Base-by-base conservation (phyloP, 78 protist genomes). In the Cavenderia fasciculata region DNA sequence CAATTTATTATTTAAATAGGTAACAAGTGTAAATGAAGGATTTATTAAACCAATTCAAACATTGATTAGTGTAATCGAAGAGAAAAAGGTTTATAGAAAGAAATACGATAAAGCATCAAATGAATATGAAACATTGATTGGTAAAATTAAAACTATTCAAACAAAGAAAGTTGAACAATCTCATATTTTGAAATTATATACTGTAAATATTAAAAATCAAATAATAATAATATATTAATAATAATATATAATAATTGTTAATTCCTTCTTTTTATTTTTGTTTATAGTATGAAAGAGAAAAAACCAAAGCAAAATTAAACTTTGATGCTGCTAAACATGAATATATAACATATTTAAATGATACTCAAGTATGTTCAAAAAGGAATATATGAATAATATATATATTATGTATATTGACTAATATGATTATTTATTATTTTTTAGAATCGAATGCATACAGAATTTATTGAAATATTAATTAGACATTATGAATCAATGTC, bases 121-220 rank as follows among this genome's bases (percentile, higher is more conserved):
- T 25, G 90, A 82, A 29, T 82, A 68, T 56, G 90, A 82, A 44
- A 68, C 40, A 27, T 27, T 82, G 8, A 82, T 82, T 57, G 44
- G 40, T 0, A 82, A 82, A 57, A 57, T 82, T 31, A 82, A 54
- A 33, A 57, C 29, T 68, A 46, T 19, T 40, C 90, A 82, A 82
- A 68, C 76, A 41, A 82, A 82, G 71, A 82, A 82, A 57, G 68
- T 82, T 52, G 90, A 82, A 68, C n/a, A n/a, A n/a, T n/a, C n/a
- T n/a, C n/a, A n/a, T n/a, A 63, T 82, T 34, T 6, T 82, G 19
- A 82, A 82, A 68, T 33, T 82, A 19, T 82, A 82, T 68, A 68
- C 40, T 68, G 90, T 82, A 82, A n/a, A 51, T 78, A 34, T 41
- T 14, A 46, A 23, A 47, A 31, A 27, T 23, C 5, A 68, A 23